Evolutionary conservation across 108 stramenopile species (phyloP), one percentile per base, ranked within the genome.

Genomic region (Pinguiococcus pyrenoidosus): DNA sequence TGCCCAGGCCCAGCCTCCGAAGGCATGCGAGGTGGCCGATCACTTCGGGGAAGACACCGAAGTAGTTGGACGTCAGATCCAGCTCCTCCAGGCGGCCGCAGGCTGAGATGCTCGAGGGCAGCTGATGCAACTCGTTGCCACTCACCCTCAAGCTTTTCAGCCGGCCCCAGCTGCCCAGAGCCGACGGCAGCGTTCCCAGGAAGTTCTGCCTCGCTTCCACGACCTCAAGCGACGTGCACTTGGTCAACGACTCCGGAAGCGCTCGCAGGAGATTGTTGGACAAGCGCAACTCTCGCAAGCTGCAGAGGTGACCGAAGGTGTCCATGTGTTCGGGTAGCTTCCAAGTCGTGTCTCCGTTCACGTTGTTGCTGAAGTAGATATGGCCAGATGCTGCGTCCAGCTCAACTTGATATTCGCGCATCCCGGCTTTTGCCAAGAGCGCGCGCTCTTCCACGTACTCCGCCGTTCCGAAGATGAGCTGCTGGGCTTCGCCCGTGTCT

Each of bases 361-460:
- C 37, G 37, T 56, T 56, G 55, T 56, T 56, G 21, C 28, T 26
- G 37, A 46, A 56, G 55, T 33, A 37, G 14, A 56, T 45, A 32
- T 46, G 44, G 4, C 55, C 55, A 0, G 36, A 29, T 27, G 27
- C 44, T 32, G 45, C 1, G 6, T 56, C 41, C 21, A 46, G 27
- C 0, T 28, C 42, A 14, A 45, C 32, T 9, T 46, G 35, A 44
- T 45, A 56, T 22, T 56, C 55, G 29, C 29, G 46, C 14, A 56
- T 56, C 4, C 55, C 55, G 37, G 44, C 23, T 4, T n/a, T n/a
- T n/a, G n/a, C n/a, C n/a, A n/a, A n/a, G n/a, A n/a, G n/a, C n/a
- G n/a, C n/a, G n/a, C n/a, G n/a, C n/a, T n/a, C n/a, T n/a, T n/a
- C n/a, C n/a, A n/a, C n/a, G n/a, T n/a, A n/a, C n/a, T n/a, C n/a